Conservation (phyloP, 73 alveolate genomes). For the Durusdinium trenchii region DNA sequence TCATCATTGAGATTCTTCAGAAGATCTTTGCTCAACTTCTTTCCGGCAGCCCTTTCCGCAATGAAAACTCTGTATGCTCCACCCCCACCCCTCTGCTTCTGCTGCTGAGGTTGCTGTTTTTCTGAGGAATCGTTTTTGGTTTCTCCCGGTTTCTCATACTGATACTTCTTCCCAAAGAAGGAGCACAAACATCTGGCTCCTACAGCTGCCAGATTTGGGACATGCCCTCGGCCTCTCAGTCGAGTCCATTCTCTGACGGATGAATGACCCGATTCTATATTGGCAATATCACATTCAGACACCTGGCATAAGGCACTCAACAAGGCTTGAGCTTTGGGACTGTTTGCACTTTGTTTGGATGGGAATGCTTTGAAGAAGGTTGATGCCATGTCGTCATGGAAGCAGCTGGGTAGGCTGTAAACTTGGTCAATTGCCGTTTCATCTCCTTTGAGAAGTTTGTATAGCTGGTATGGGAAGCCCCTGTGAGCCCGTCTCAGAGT, state of each 20-base stretch:
- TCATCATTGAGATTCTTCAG: background rate
- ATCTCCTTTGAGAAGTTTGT: background rate
- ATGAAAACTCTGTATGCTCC: background rate
- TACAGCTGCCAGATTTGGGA: background rate
- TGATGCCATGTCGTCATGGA: background rate
- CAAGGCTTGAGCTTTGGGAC: background rate
- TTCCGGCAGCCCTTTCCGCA: background rate
- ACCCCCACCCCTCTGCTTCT: background rate
- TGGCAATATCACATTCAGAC: background rate
- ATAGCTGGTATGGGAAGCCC: background rate
- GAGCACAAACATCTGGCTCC: background rate
- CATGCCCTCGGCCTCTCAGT: conserved; percentile 26
- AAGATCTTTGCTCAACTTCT: background rate
- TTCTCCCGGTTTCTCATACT: background rate
- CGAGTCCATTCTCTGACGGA: background rate
- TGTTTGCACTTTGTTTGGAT: background rate
- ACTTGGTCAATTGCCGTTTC: background rate
- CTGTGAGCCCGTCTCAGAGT: background rate
- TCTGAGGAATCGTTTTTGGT: background rate
- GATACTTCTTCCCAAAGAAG: background rate
- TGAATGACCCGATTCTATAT: background rate
- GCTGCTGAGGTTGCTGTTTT: background rate
- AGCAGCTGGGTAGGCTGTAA: background rate
- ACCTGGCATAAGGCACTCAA: background rate
- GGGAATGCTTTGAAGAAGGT: background rate